Evolutionary conservation across 2,329 filamentous ascomycete species (phyloP).

Genomic region (Aspergillus thermomutatus): DNA sequence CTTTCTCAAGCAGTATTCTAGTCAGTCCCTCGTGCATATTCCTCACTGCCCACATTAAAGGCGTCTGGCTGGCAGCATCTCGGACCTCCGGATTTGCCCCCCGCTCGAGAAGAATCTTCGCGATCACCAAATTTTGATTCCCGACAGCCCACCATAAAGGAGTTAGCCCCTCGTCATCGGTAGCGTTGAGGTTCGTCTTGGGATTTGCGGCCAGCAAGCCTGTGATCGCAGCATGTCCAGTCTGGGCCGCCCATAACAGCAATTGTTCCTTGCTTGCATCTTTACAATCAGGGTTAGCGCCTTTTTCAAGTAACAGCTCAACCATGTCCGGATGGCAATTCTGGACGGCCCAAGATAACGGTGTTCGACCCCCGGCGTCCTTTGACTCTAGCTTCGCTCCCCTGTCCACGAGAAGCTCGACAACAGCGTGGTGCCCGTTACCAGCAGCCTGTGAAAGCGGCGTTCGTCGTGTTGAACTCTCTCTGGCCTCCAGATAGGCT

Average conservation of each 20-base stretch:
- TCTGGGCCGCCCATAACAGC: background rate
- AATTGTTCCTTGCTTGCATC: background rate
- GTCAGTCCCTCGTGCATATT: background rate
- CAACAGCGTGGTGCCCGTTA: background rate
- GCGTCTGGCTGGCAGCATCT: background rate
- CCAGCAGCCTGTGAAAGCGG: slow-evolving; percentile 7
- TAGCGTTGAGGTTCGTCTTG: no score
- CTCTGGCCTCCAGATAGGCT: background rate
- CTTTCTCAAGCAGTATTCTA: background rate
- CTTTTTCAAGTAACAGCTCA: background rate
- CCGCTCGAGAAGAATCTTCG: background rate
- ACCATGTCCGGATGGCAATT: background rate
- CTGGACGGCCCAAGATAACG: background rate
- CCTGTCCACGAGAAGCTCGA: background rate
- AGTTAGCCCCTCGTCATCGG: no score
- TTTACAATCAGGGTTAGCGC: background rate
- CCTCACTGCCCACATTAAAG: background rate
- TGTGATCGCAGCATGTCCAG: background rate
- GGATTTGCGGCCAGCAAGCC: no score
- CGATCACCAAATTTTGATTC: background rate
- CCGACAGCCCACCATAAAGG: no score
- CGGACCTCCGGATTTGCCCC: background rate
- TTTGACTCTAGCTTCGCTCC: background rate
- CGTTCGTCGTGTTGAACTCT: background rate
- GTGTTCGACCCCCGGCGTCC: background rate